Evolutionary conservation across 768 basidiomycete species (phyloP).

Genomic region (Tylopilus sp.): DNA sequence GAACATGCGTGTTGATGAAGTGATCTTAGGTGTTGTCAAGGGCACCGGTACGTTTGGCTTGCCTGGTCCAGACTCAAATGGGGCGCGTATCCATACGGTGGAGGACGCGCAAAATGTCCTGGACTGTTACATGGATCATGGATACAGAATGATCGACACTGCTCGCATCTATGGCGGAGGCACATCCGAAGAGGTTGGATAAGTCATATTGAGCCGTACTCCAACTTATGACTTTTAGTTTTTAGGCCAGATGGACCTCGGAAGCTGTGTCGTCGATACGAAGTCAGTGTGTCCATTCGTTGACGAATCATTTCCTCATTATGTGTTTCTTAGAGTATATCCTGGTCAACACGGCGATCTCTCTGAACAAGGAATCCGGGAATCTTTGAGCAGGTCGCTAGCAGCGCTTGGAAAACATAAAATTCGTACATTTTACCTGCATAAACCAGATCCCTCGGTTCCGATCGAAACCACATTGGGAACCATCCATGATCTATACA

Average conservation of each 20-base stretch:
- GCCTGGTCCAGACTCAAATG: conserved; percentile 17
- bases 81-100: conserved; percentile 19
- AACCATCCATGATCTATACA: conserved; percentile 44
- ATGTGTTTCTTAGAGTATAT: conserved; percentile 1
- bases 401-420: conserved; percentile 9
- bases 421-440: conserved; percentile 37
- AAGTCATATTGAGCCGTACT: not conserved
- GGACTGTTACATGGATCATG: conserved; percentile 12
- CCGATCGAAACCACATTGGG: conserved; percentile 44
- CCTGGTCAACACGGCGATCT: conserved; percentile 6
- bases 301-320: not conserved
- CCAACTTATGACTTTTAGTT: conserved; percentile 6
- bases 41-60: conserved; percentile 21
- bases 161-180: conserved; percentile 21
- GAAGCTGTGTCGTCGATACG: conserved; percentile 12
- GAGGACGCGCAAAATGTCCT: conserved; percentile 13
- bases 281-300: conserved; percentile 9
- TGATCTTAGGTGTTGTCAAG: conserved; percentile 6
- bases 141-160: conserved; percentile 21
- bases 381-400: conserved; percentile 14
- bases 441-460: conserved; percentile 41
- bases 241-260: conserved; percentile 12
- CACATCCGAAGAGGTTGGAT: conserved; percentile 22
- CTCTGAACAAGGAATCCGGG: conserved; percentile 7
- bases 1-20: not conserved